phyloP scores from a whole-genome alignment of 2,329 filamentous ascomycete species.

The Fusarium phyllophilum region DNA sequence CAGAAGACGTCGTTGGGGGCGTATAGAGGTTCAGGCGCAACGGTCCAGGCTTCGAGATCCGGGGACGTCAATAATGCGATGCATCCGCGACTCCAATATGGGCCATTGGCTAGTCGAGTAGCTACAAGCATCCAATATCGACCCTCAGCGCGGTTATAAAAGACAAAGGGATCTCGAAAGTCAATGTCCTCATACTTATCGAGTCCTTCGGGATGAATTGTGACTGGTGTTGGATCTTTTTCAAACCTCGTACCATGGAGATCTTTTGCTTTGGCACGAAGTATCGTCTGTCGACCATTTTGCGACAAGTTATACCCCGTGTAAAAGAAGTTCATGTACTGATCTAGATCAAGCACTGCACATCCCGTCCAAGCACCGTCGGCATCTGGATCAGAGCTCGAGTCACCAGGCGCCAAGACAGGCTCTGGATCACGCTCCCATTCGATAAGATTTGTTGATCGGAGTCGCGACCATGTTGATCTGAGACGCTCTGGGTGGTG shows the following conservation, averaged over 20 bases:
- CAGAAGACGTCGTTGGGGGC: conserved; percentile 50
- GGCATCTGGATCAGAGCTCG: conserved; percentile 40
- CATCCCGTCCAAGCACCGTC: conserved; percentile 51
- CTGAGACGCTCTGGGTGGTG: conserved; percentile 48
- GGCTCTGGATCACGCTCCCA: conserved; percentile 45
- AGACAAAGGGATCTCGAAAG: conserved; percentile 51
- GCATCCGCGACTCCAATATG: conserved; percentile 50
- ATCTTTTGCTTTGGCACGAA: conserved; percentile 43
- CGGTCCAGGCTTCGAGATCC: conserved; percentile 46
- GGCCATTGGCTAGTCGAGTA: conserved; percentile 46
- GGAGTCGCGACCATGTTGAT: conserved; percentile 47
- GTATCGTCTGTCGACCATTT: conserved; percentile 48
- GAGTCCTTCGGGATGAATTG: conserved; percentile 35
- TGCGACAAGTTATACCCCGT: conserved; percentile 49
- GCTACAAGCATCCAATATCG: conserved; percentile 53
- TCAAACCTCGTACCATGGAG: conserved; percentile 45
- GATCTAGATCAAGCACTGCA: conserved; percentile 47
- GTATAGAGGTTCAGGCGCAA: conserved; percentile 47
- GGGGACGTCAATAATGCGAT: conserved; percentile 50
- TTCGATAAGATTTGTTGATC: conserved; percentile 44
- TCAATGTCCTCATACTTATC: conserved; percentile 48
- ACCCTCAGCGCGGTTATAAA: conserved; percentile 44
- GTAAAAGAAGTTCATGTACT: conserved; percentile 50
- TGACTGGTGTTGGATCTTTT: conserved; percentile 35
- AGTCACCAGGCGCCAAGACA: conserved; percentile 38